These are phyloP conservation scores for Scheffersomyces segobiensis DNA, from an alignment of 1,139 yeast species.

Conservation along the genomic window DNA sequence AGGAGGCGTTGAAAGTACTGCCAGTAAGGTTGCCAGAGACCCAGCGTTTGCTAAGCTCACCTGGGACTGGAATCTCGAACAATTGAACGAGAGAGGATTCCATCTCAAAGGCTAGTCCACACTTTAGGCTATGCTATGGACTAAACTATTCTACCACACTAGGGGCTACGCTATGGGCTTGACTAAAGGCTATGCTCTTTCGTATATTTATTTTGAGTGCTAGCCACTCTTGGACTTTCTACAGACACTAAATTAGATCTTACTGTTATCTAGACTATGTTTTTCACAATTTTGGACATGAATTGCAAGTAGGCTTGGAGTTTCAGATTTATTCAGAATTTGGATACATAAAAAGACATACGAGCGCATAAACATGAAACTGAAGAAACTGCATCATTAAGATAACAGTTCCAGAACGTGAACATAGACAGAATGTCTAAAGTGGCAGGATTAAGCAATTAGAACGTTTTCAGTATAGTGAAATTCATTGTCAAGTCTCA, in stretches of 20 bases:
- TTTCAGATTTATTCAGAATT: neutral
- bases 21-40: constrained; percentile 27
- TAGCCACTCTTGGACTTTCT: no score
- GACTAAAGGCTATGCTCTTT: no score
- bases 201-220: no score
- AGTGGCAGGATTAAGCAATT: no score
- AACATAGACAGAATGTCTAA: no score
- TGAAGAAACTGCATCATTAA: neutral
- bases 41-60: constrained; percentile 23
- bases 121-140: neutral
- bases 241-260: neutral
- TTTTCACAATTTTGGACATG: neutral
- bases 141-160: neutral
- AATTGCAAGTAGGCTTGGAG: neutral
- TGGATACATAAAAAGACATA: neutral
- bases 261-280: neutral
- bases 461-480: no score
- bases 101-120: constrained; percentile 1
- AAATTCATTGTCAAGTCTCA: neutral
- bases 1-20: constrained; percentile 32
- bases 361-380: neutral
- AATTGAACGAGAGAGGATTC: constrained; percentile 26
- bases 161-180: no score
- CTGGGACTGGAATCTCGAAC: constrained; percentile 31
- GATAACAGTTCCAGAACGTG: neutral